Evolutionary conservation across 257 asterid genomes (phyloP), one percentile per base, ranked within the genome.

Genomic region (Przewalskia tangutica): DNA sequence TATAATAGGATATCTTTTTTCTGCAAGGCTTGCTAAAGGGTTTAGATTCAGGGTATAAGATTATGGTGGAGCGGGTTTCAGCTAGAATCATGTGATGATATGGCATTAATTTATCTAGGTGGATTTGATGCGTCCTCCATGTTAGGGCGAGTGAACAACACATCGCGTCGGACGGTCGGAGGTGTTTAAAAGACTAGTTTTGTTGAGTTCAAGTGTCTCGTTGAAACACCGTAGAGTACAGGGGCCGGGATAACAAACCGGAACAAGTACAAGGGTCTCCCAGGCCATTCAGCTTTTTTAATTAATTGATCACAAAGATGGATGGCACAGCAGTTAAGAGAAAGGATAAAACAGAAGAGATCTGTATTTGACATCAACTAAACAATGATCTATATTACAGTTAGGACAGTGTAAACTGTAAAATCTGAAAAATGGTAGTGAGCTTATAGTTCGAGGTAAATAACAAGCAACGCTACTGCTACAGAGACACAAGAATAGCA

Each of bases 21-120:
- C 18, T 13, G 58, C 79, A 73, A 62, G 62, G 5, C 34, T 73
- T 50, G 60, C 44, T 73, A 23, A 20, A 73, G 79, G 32, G 79
- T 12, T n/a, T 12, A 48, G 42, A 27, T 48, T 48, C 23, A 73
- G 62, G 60, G 42, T 48, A 16, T 20, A 50, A 50, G 59, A 27
- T 10, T 62, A 62, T 62, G 83, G 87, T 79, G 82, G 77, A 59
- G 48, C 38, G 40, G 81, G 67, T 10, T 20, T 32, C 62, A n/a
- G 48, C 51, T 81, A 63, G 32, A 27, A 27, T 27, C 32, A 2
- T 27, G 1, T 27, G 1, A 27, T 27, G 32, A 27, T 27, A 27
- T 27, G 32, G 32, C 32, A 27, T 27, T 27, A 27, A 27, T 27
- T 27, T 27, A 27, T 27, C 32, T 27, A 27, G 32, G 32, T 27